Base-by-base conservation (phyloP, 2,329 filamentous ascomycete genomes). In the Aspergillus latus region DNA sequence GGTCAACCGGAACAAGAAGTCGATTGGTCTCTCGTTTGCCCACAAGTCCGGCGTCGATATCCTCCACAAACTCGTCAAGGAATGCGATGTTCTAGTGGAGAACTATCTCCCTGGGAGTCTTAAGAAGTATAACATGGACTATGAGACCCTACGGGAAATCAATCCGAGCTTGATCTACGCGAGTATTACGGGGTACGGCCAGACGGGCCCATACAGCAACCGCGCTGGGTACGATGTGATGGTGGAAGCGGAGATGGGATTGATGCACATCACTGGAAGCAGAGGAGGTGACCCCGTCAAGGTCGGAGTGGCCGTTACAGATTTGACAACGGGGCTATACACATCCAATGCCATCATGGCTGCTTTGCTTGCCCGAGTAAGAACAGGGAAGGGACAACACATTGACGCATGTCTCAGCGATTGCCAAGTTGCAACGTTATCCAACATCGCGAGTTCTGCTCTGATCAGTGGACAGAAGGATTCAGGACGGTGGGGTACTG, bases 1-100 rank as follows among this genome's bases (percentile, higher is more conserved):
- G 91, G 90, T 91, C 13, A 97, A 97, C 70, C 89, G 94, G 50
- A 99, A 99, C 77, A 99, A 99, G 72, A 96, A 94, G 72, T 97
- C 93, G 0, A 75, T 99, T 1, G 94, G 86, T 0, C 80, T 99
- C 1, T 97, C 92, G 0, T 99, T 99, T 69, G 89, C 94, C 65
- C 86, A 96, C 66, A 82, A 86, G 29, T 83, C 87, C 1, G 94
- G 94, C 6, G 88, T 96, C 26, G 85, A 90, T 10, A 92, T 99
- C 56, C 80, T 99, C 4, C 92, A 97, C 75, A 86, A 87, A 65
- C 83, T 99, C 0, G 91, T 85, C 1, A 86, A 87, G 59, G 86
- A 90, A 69, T 94, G 90, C 69, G 94, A 99, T 71, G 88, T 99
- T 5, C 80, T 99, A 1, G 94, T 99, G 0, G 94, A 99, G 72